A percentile compares a stretch with the other conserved stretches of the same genome.
Evolutionary conservation across 1,284 basidiomycete genomes (phyloP).

Genomic region (Moniliophthora roreri): DNA sequence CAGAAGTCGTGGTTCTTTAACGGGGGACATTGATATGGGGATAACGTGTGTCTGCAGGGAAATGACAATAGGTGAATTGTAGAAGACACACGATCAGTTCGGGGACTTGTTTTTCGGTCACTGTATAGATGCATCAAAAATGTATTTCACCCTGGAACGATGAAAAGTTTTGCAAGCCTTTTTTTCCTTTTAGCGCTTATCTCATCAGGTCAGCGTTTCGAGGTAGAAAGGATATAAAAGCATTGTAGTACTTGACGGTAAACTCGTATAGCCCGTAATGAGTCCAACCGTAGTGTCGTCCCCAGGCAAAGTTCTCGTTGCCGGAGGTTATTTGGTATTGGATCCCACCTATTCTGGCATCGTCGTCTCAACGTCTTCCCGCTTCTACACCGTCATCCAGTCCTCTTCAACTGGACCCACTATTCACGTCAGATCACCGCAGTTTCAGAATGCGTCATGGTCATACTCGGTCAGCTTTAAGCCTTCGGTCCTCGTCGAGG

Average conservation of each 20-base stretch:
- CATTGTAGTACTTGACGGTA: not conserved
- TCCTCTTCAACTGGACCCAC: slow-evolving; percentile 27
- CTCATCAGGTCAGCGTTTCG: slow-evolving; percentile 2
- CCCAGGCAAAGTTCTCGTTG: slow-evolving; percentile 93
- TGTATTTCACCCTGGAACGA: not conserved
- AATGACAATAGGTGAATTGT: not conserved
- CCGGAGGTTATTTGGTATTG: slow-evolving; percentile 93
- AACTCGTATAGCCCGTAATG: slow-evolving; percentile 33
- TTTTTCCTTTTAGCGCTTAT: not conserved
- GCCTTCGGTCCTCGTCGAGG: slow-evolving; percentile 43
- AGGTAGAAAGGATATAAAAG: slow-evolving; percentile 4
- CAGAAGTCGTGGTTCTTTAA: slow-evolving; percentile 89
- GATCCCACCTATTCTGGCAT: slow-evolving; percentile 82
- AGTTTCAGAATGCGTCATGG: slow-evolving; percentile 86
- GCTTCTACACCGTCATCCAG: slow-evolving; percentile 84
- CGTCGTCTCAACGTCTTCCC: slow-evolving; percentile 87
- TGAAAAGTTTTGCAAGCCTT: not conserved
- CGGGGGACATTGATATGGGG: slow-evolving; percentile 36
- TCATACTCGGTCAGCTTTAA: slow-evolving; percentile 58
- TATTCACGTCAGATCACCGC: slow-evolving; percentile 86
- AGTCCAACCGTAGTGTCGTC: slow-evolving; percentile 74
- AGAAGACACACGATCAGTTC: not conserved
- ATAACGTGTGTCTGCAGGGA: not conserved
- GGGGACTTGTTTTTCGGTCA: too few relatives aligned
- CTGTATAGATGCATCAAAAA: too few relatives aligned